Evolutionary conservation across 305 asterid genomes (phyloP).

Genomic region (Fraxinus dipetala): DNA sequence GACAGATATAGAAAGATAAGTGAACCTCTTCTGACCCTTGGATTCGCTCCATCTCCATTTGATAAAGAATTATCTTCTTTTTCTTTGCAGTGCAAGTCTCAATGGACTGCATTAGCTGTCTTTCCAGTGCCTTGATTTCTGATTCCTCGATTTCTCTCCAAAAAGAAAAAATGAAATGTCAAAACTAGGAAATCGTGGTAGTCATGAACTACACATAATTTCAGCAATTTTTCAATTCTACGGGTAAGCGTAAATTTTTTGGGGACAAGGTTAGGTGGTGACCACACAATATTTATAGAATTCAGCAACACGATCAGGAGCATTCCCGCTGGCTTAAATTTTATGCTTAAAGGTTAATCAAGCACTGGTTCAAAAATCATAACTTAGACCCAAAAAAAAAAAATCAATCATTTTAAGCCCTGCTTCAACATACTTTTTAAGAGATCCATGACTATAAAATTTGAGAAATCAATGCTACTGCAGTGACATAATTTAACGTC

Average conservation of each 20-base stretch:
- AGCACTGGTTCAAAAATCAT: neutral
- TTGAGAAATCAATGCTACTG: neutral
- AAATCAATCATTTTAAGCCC: neutral
- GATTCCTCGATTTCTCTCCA: slow-evolving; percentile 91
- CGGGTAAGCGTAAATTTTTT: neutral
- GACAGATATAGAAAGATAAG: slow-evolving; percentile 19
- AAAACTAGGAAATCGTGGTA: slow-evolving; percentile 9
- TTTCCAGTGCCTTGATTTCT: slow-evolving; percentile 83
- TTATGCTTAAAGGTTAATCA: neutral
- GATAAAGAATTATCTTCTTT: slow-evolving; percentile 81
- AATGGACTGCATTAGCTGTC: slow-evolving; percentile 93
- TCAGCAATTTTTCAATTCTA: neutral
- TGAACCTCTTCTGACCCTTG: slow-evolving; percentile 91
- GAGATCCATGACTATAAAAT: neutral
- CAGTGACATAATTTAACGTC: neutral
- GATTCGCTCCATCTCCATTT: slow-evolving; percentile 78
- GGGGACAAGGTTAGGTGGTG: neutral
- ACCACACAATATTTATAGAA: neutral
- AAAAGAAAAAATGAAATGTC: slow-evolving; percentile 17
- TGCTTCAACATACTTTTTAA: neutral
- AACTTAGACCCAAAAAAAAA: neutral
- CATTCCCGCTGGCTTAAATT: neutral
- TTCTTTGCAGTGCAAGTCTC: slow-evolving; percentile 93
- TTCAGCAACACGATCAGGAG: neutral
- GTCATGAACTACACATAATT: neutral